Evolutionary conservation across 106 monocot species (phyloP).

Genomic region (Platanthera guangdongensis): DNA sequence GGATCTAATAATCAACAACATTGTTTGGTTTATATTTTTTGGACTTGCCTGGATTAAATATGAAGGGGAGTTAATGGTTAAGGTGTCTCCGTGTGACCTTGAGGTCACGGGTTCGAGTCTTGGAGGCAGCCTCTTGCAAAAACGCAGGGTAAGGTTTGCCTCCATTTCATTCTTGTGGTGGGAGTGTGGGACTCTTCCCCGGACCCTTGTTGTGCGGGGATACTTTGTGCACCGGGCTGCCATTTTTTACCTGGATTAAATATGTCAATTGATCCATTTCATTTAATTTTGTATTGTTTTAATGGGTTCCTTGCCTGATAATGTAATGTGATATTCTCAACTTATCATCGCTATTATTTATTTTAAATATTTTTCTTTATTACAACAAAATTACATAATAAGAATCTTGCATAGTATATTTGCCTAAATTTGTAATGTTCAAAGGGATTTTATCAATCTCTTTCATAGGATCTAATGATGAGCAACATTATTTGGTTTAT

Average conservation of each 20-base stretch:
- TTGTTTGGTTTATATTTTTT: not conserved
- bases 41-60: not conserved
- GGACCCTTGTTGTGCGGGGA: too few species aligned
- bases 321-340: not conserved
- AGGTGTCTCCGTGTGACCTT: too few species aligned
- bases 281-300: not conserved
- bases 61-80: not conserved
- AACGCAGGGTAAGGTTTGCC: too few species aligned
- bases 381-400: not conserved
- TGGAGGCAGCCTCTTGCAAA: too few species aligned
- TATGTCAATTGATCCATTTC: not conserved
- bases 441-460: conserved; percentile 52
- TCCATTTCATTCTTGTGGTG: too few species aligned
- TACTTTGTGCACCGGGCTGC: too few species aligned
- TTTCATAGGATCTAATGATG: too few species aligned
- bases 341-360: not conserved
- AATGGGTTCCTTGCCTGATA: not conserved
- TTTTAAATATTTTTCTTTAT: not conserved
- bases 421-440: not conserved
- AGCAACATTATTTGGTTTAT: too few species aligned
- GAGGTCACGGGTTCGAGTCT: too few species aligned
- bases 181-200: too few species aligned
- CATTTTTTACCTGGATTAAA: not conserved
- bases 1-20: not conserved
- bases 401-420: not conserved